Conservation (phyloP, 805 yeast genomes). For the Zygotorulaspora sp. region DNA sequence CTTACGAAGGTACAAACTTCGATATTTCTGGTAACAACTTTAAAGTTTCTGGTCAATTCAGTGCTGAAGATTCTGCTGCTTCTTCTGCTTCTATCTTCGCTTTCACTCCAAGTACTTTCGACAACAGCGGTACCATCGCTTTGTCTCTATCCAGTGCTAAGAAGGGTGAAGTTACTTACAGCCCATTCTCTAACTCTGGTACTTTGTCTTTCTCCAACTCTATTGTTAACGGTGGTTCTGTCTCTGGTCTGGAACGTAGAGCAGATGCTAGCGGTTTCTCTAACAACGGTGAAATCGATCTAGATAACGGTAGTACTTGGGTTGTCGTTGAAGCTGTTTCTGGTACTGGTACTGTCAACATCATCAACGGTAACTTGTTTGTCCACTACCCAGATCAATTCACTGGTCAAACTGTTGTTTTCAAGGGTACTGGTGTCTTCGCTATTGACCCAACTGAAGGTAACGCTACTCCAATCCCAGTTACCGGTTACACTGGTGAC, state of each 20-base stretch:
- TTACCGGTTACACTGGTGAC: constrained; percentile 6
- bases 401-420: constrained; percentile 6
- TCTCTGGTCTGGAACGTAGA: constrained; percentile 2
- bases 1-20: constrained; percentile 4
- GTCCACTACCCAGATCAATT: constrained; percentile 2
- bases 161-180: constrained; percentile 1
- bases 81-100: constrained; percentile 3
- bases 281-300: constrained; percentile 3
- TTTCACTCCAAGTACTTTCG: constrained; percentile 3
- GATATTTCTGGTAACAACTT: constrained; percentile 1
- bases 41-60: neutral
- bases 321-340: constrained; percentile 3
- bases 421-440: constrained; percentile 4
- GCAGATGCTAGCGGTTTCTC: constrained; percentile 1
- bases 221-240: constrained; percentile 4
- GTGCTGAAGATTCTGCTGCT: constrained; percentile 4
- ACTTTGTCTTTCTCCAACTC: constrained; percentile 4
- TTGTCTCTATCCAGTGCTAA: constrained; percentile 2
- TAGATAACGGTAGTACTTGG: constrained; percentile 4
- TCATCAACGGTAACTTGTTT: constrained; percentile 2
- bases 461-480: constrained; percentile 3
- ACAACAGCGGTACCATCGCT: constrained; percentile 2
- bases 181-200: constrained; percentile 4
- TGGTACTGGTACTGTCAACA: constrained; percentile 2
- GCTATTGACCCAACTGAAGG: constrained; percentile 3